Conservation (phyloP, 441 rosid species). For the Omphalea diandra region DNA sequence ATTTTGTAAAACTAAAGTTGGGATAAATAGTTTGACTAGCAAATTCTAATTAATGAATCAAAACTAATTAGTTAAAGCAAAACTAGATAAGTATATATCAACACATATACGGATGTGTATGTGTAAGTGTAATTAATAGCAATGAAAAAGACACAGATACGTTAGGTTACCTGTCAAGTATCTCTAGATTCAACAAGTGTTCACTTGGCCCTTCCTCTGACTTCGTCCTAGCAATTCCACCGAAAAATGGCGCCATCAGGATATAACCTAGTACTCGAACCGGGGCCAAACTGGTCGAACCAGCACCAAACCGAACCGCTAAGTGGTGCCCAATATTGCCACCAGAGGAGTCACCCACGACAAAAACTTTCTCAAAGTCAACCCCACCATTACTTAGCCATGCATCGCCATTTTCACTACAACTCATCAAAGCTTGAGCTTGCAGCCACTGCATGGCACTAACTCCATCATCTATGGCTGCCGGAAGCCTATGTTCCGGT, state of each 20-base stretch:
- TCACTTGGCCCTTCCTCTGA: conserved; percentile 79
- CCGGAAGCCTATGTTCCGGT: conserved; percentile 78
- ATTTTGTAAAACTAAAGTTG: too few species aligned
- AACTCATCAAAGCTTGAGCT: conserved; percentile 40
- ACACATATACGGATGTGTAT: too few species aligned
- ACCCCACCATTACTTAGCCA: conserved; percentile 44
- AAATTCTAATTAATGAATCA: too few species aligned
- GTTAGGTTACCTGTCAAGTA: conserved; percentile 63
- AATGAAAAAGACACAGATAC: not conserved
- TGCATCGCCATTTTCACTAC: conserved; percentile 29
- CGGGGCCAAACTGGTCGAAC: conserved; percentile 42
- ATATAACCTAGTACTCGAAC: conserved; percentile 74
- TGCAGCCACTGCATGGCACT: conserved; percentile 53
- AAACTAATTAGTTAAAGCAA: too few species aligned
- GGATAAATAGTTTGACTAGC: too few species aligned
- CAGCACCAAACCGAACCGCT: conserved; percentile 49
- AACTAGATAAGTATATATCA: too few species aligned
- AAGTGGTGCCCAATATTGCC: conserved; percentile 85
- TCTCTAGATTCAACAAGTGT: conserved; percentile 50
- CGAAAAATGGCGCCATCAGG: conserved; percentile 78
- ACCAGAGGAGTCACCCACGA: conserved; percentile 86
- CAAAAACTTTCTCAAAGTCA: conserved; percentile 61
- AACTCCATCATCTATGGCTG: conserved; percentile 60
- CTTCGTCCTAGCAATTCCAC: conserved; percentile 70
- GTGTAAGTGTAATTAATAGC: too few species aligned